Evolutionary conservation across 257 asterid genomes (phyloP), one percentile per base, ranked within the genome.

Genomic region (Przewalskia tangutica): DNA sequence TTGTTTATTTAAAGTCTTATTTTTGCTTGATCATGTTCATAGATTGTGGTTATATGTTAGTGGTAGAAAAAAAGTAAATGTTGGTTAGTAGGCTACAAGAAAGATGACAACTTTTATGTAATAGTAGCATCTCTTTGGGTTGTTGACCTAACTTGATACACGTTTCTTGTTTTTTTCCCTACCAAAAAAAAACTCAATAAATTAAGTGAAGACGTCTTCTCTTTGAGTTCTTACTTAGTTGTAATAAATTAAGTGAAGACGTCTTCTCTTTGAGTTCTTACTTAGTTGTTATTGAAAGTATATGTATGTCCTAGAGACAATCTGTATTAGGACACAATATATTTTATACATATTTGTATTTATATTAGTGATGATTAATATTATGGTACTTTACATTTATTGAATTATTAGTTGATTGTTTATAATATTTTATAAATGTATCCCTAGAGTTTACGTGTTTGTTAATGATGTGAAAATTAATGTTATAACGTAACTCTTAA

Each of bases 1-100:
- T 34, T 65, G 18, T 65, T 16, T 32, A 5, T 34, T 34, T 65
- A 11, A 23, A 27, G 40, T 38, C 42, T 38, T 32, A 4, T 34
- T 65, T 64, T 34, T 34, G 32, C 46, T 16, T 65, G 40, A 66
- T 82, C 80, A 53, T 88, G 91, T 91, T 88, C 79, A 88, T 38
- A 38, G 81, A 59, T 60, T 83, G 83, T 84, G 88, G 80, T 83
- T 81, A 80, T 71, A 77, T 56, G 76, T 14, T 58, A 66, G 64
- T 53, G 84, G 51, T 80, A 80, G 58, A 62, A 53, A 81, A 58
- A 80, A 32, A 40, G 40, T 79, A 42, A 68, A 32, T 59, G 14
- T n/a, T 77, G 54, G 62, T 32, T 9, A 51, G 34, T 64, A 60
- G 17, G 7, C 32, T 23, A 8, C 76, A 20, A 5, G 70, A 34